A percentile compares a stretch with the other conserved stretches of the same genome.
Evolutionary conservation across 2,329 filamentous ascomycete genomes (phyloP).

Genomic region (Lecanicillium sp.): DNA sequence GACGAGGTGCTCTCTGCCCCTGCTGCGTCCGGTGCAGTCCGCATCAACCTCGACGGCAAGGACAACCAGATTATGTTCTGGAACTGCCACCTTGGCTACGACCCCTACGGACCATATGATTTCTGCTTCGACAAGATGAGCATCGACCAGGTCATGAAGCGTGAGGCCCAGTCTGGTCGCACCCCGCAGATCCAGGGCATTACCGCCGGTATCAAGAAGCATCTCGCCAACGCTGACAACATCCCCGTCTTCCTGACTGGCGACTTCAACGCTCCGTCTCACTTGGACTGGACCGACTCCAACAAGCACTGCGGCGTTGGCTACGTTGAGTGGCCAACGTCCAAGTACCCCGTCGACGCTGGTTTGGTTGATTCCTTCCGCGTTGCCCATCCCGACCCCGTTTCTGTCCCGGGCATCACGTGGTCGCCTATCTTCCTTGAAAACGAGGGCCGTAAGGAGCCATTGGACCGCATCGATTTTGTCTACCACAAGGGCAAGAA

Average conservation of each 20-base stretch:
- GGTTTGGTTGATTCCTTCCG: conserved; percentile 34
- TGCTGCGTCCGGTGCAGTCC: conserved; percentile 21
- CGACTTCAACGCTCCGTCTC: conserved; percentile 36
- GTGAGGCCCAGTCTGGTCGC: conserved; percentile 28
- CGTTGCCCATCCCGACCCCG: conserved; percentile 26
- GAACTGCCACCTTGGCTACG: conserved; percentile 27
- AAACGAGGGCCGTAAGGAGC: conserved; percentile 26
- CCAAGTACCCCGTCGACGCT: conserved; percentile 21
- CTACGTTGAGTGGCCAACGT: conserved; percentile 30
- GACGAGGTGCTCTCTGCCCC: conserved; percentile 17
- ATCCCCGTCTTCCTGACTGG: conserved; percentile 29
- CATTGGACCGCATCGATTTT: conserved; percentile 34
- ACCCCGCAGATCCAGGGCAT: conserved; percentile 29
- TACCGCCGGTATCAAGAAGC: conserved; percentile 22
- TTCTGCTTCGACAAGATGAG: conserved; percentile 30
- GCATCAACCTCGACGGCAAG: conserved; percentile 25
- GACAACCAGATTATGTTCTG: conserved; percentile 25
- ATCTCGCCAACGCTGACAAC: conserved; percentile 21
- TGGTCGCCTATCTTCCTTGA: conserved; percentile 32
- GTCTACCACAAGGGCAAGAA: conserved; percentile 29
- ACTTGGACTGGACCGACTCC: conserved; percentile 31
- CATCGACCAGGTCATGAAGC: conserved; percentile 22
- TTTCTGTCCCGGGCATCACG: conserved; percentile 23
- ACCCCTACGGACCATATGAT: conserved; percentile 35
- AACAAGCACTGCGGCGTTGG: conserved; percentile 27